Evolutionary conservation across 345 rosid species (phyloP), one percentile per base, ranked within the genome.

Genomic region (Pistacia atlantica): DNA sequence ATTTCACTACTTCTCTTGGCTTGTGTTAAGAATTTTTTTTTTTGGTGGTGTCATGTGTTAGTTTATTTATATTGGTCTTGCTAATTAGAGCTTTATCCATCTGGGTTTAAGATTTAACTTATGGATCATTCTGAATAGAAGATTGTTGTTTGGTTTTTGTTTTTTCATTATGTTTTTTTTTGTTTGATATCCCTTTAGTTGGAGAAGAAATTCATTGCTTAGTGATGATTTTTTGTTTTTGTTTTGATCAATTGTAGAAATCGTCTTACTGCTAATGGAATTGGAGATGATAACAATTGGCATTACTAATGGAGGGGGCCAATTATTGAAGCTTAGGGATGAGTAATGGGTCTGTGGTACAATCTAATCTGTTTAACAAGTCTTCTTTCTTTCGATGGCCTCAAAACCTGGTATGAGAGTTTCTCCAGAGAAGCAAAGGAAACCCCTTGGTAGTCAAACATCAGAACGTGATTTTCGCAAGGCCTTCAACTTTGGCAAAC

Each of bases 331-430:
- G 80, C 46, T 80, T 37, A 71, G 77, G 75, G 83, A 67, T 65
- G 73, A 74, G 83, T 83, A 66, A 83, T 82, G 83, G 86, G 68
- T 77, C 76, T 74, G 51, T 42, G 46, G 46, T 60, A 35, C 18
- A 54, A 37, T 71, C 79, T 45, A 77, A 63, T 64, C 46, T 78
- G 14, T 76, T 16, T 83, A 73, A 69, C 60, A 58, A 51, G 65
- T 78, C 62, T 77, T 70, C 46, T 25, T 48, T 37, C 51, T 71
- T 79, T 80, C 48, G 25, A 88, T 90, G 97, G 93, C 97, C 78
- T 89, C 93, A 10, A 86, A 81, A 78, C 83, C 69, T 67, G 79
- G 81, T 77, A 33, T 71, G 56, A 78, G 83, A 78, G 71, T 81
- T 80, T 86, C 85, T 18, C 86, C 79, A 0, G 91, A 82, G 73